Evolutionary conservation across 1,139 yeast genomes (phyloP), one percentile per base, ranked within the genome.

Genomic region (Casaregolazyma suthepensis): DNA sequence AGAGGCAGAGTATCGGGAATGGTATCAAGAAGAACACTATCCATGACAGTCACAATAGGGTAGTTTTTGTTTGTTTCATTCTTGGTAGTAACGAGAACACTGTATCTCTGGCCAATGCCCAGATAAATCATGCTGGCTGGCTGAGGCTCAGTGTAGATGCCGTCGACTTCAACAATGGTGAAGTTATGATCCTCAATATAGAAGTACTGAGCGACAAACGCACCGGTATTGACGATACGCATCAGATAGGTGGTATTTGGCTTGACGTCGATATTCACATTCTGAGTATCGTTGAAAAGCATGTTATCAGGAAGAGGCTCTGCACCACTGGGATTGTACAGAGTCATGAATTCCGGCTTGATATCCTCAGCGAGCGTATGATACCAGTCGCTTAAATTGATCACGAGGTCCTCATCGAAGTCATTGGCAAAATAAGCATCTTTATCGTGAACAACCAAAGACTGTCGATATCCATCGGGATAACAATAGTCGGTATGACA

Each of bases 321-420:
- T 37, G 97, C 96, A 60, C 98, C 98, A 5, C 96, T 87, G 48
- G 98, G 98, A 71, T 91, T 91, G 73, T 78, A 84, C 59, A 85
- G 71, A 59, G 74, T 79, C 73, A 88, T 66, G 72, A 90, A 90
- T 45, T 60, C 56, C 20, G 65, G 62, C 57, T 77, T 71, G 61
- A 90, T 75, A 15, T 66, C 77, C 49, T 76, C 76, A 47, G 83
- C 75, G 50, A 75, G 71, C 46, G 79, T 75, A 68, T 89, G 96
- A 71, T 90, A 91, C 94, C 96, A 90, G 62, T 91, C 98, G 49
- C 84, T 74, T 45, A 90, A 65, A 13, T 85, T 72, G 58, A 90
- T 67, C 13, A 78, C 70, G 23, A 80, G 75, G 63, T 89, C 96
- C 65, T 86, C 89, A 63, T 87, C 96, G 66, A 78, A 89, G 22